phyloP scores from a whole-genome alignment of 495 filamentous ascomycete genomes.

The Astrothelium subdiscretum region DNA sequence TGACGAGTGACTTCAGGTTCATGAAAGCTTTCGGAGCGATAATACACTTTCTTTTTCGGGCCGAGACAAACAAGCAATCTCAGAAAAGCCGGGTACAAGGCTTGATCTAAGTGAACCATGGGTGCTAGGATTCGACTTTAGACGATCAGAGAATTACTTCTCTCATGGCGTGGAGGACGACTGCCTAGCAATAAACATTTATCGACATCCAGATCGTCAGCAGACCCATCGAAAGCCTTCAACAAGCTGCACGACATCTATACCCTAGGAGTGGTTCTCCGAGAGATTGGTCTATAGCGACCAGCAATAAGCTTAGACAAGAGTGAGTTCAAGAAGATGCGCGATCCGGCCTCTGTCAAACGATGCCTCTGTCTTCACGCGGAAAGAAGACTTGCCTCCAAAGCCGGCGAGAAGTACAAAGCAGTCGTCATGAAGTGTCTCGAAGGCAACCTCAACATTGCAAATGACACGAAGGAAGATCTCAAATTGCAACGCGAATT shows the following conservation, averaged over 20 bases:
- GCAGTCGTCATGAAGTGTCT: background rate
- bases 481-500: background rate
- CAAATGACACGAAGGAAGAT: slow-evolving; percentile 29
- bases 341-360: background rate
- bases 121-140: slow-evolving; percentile 2
- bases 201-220: slow-evolving; percentile 3
- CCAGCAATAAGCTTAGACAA: background rate
- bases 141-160: background rate
- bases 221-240: slow-evolving; percentile 14
- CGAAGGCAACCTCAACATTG: slow-evolving; percentile 38
- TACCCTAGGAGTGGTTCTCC: slow-evolving; percentile 19
- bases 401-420: background rate
- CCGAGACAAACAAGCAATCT: background rate
- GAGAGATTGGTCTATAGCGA: slow-evolving; percentile 22
- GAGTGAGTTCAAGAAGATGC: background rate
- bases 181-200: background rate
- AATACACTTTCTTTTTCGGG: background rate
- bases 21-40: slow-evolving; percentile 4
- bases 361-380: background rate
- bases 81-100: background rate
- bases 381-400: background rate
- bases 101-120: background rate
- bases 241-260: slow-evolving; percentile 30
- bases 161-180: background rate
- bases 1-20: slow-evolving; percentile 3